Evolutionary conservation across 2,329 filamentous ascomycete genomes (phyloP).

Genomic region (Ustulina deusta): DNA sequence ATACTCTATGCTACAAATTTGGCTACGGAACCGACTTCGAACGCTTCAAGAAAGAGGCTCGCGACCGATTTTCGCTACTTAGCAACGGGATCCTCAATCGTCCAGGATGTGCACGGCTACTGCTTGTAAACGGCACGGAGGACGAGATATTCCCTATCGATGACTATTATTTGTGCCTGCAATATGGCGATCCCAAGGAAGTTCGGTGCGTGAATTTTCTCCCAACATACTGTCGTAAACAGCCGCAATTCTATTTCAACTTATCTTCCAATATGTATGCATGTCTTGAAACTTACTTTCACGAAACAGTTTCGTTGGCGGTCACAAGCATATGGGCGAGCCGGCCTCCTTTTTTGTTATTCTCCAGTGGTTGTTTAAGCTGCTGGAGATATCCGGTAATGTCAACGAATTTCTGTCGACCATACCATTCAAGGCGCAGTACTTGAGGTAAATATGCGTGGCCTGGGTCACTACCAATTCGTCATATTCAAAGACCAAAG

Average conservation of each 20-base stretch:
- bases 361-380: slow-evolving; percentile 50
- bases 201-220: slow-evolving; percentile 48
- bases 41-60: slow-evolving; percentile 50
- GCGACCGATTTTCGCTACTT: slow-evolving; percentile 64
- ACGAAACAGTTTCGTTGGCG: slow-evolving; percentile 46
- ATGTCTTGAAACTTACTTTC: slow-evolving; percentile 4
- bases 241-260: neutral
- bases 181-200: slow-evolving; percentile 65
- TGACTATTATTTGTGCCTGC: slow-evolving; percentile 66
- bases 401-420: slow-evolving; percentile 44
- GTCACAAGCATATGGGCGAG: slow-evolving; percentile 54
- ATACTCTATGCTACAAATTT: slow-evolving; percentile 49
- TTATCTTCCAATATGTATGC: neutral
- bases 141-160: slow-evolving; percentile 74
- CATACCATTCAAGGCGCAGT: slow-evolving; percentile 46
- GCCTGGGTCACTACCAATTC: neutral
- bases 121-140: slow-evolving; percentile 68
- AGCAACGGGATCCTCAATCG: slow-evolving; percentile 66
- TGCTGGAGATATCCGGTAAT: slow-evolving; percentile 50
- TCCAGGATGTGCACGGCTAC: slow-evolving; percentile 58
- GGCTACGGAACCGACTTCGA: slow-evolving; percentile 48
- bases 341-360: slow-evolving; percentile 51
- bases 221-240: neutral
- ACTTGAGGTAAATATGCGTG: neutral
- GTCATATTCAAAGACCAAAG: neutral